Base-by-base conservation (phyloP, 208 protist species). In the Leishmania major region DNA sequence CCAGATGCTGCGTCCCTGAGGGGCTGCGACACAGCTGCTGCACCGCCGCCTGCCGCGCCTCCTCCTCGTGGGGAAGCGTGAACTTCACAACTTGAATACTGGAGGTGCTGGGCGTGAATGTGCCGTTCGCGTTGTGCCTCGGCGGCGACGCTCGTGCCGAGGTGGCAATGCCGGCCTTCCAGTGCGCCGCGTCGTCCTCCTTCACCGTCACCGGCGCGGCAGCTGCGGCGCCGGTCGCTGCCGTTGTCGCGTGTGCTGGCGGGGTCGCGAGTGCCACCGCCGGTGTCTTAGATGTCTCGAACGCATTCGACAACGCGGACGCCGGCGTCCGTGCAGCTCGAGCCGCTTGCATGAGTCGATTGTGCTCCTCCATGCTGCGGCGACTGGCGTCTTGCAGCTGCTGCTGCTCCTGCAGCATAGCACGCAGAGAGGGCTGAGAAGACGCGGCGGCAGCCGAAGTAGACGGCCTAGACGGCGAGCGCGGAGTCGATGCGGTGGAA, bases 71-170 rank as follows among this genome's bases (percentile, higher is more conserved):
- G 11, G 93, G 93, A 76, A 96, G 57, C 13, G 88, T 94, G 55
- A 96, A 91, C 70, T 88, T 88, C 55, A 93, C 81, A 17, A 96
- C 93, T 37, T 93, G 88, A 79, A 96, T 96, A 25, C 83, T 73
- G 22, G 75, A 1, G n/a, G 66, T 19, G 15, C 31, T 53, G 15
- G 40, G 45, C 69, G 43, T 57, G 59, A 71, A 51, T 47, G 45
- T 19, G 67, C 2, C 31, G 22, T 37, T 49, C 19, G 17, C n/a
- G 40, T 28, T 49, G 67, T 31, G 67, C 40, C 67, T 67, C 40
- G 71, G 74, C 45, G 71, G 19, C 28, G 83, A 74, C 11, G 74
- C 47, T 8, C 55, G 78, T 5, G 43, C 55, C 2, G 35, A 28
- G 10, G 75, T 37, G 51, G 25, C 45, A 55, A 72, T 13, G 59